These are phyloP conservation scores for Auricularia cornea DNA, from an alignment of 768 basidiomycete genomes.

Conservation along the genomic window DNA sequence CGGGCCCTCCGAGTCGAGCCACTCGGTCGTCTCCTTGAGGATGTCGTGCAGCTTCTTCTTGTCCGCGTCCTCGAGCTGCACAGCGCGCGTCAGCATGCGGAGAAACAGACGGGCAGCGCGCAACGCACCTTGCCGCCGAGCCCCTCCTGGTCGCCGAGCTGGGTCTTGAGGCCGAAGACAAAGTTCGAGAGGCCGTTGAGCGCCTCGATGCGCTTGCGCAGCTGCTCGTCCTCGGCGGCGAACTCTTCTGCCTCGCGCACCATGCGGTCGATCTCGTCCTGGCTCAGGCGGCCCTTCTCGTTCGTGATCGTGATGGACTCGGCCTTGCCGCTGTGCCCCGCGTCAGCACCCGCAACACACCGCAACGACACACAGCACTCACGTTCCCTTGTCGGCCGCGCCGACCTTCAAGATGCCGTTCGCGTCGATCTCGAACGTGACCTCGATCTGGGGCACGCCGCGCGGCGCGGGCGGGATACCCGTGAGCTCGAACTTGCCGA, in stretches of 20 bases:
- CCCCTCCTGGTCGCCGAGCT: constrained; percentile 79
- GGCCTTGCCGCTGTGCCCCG: constrained; percentile 23
- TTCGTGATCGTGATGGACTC: constrained; percentile 34
- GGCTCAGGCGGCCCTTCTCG: constrained; percentile 71
- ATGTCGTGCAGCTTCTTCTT: constrained; percentile 73
- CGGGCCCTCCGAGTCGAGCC: constrained; percentile 83
- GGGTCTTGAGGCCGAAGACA: constrained; percentile 80
- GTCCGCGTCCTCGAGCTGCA: constrained; percentile 56
- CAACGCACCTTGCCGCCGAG: constrained; percentile 66
- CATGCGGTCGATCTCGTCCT: constrained; percentile 94
- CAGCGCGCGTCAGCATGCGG: neutral
- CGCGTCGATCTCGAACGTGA: constrained; percentile 43
- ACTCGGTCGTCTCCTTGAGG: constrained; percentile 84
- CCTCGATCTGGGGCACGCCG: constrained; percentile 43
- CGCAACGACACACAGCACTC: constrained; percentile 4
- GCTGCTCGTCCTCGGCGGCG: constrained; percentile 60
- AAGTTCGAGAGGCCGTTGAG: constrained; percentile 74
- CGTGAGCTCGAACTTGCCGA: constrained; percentile 42
- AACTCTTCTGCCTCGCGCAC: constrained; percentile 90
- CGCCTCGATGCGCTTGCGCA: constrained; percentile 75
- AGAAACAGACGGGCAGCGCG: neutral
- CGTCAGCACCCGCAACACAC: neutral
- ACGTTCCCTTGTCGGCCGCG: constrained; percentile 63
- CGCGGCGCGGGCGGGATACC: constrained; percentile 42
- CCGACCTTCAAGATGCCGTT: constrained; percentile 42